Conservation (phyloP, 805 yeast species). For the Priceomyces fermenticarens region DNA sequence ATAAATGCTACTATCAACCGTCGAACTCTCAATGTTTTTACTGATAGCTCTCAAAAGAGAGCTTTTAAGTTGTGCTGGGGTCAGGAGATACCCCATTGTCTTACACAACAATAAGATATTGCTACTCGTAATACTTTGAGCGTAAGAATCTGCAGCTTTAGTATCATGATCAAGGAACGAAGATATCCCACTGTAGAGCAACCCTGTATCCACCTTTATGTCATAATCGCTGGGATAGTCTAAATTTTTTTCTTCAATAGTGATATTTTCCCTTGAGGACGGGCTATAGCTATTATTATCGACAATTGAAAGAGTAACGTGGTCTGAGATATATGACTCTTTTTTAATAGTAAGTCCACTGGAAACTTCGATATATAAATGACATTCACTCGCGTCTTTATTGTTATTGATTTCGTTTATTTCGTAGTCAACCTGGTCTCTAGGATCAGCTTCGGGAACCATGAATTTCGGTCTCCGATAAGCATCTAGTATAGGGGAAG, state of each 20-base stretch:
- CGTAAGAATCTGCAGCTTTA: slow-evolving; percentile 27
- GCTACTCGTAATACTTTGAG: slow-evolving; percentile 28
- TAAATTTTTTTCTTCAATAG: slow-evolving; percentile 14
- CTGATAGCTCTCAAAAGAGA: slow-evolving; percentile 22
- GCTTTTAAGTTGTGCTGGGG: slow-evolving; percentile 18
- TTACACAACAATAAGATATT: slow-evolving; percentile 34
- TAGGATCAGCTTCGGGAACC: slow-evolving; percentile 6
- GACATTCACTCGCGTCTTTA: slow-evolving; percentile 13
- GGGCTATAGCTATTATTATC: slow-evolving; percentile 40
- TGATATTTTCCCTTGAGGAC: slow-evolving; percentile 26
- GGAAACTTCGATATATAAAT: slow-evolving; percentile 20
- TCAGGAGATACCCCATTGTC: slow-evolving; percentile 24
- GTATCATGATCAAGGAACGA: slow-evolving; percentile 28
- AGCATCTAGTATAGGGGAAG: slow-evolving; percentile 30
- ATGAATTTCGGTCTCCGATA: slow-evolving; percentile 21
- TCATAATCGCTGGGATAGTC: slow-evolving; percentile 15
- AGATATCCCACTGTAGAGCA: slow-evolving; percentile 26
- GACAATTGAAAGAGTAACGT: slow-evolving; percentile 28
- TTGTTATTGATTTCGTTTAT: slow-evolving; percentile 21
- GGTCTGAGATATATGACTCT: not conserved
- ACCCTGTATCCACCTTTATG: slow-evolving; percentile 29
- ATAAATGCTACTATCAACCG: slow-evolving; percentile 15
- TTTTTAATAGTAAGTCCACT: not conserved
- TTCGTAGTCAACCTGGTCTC: slow-evolving; percentile 14
- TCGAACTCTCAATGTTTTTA: slow-evolving; percentile 8